Conservation (phyloP, 2,329 filamentous ascomycete species). For the Xylaria hypoxylon region DNA sequence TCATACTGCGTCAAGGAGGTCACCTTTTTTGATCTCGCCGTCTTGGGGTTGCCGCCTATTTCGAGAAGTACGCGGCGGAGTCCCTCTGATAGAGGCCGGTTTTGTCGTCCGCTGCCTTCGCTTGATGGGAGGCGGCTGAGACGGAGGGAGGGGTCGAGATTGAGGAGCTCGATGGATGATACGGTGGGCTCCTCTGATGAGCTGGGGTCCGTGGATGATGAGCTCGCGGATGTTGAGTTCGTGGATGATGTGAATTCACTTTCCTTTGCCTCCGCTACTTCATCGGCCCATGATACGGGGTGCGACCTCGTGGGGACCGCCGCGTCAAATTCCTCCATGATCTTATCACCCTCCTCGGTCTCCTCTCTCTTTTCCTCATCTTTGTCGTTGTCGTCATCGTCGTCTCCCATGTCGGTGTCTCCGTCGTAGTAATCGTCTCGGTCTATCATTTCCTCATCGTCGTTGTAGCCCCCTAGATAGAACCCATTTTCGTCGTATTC, state of each 20-base stretch:
- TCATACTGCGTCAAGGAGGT: neutral
- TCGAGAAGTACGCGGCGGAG: neutral
- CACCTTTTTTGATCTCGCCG: neutral
- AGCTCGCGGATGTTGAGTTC: neutral
- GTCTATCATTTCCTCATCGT: neutral
- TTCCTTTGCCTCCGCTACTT: neutral
- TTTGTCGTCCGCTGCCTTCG: neutral
- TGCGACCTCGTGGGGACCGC: neutral
- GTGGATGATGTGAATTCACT: too few species aligned
- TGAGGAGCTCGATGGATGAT: neutral
- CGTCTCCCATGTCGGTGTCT: neutral
- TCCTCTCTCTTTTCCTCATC: too few species aligned
- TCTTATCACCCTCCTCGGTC: too few species aligned
- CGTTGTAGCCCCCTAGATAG: neutral
- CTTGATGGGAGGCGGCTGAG: too few species aligned
- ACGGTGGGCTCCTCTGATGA: too few species aligned
- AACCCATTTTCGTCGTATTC: slow-evolving; percentile 14
- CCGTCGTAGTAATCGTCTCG: too few species aligned
- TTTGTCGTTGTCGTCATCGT: neutral
- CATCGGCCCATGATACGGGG: neutral
- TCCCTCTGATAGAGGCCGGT: neutral
- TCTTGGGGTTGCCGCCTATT: neutral
- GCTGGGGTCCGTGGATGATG: neutral
- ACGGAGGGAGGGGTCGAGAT: neutral
- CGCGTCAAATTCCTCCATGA: neutral